Base-by-base conservation (phyloP, 2,329 filamentous ascomycete genomes). In the Cadophora gregata region DNA sequence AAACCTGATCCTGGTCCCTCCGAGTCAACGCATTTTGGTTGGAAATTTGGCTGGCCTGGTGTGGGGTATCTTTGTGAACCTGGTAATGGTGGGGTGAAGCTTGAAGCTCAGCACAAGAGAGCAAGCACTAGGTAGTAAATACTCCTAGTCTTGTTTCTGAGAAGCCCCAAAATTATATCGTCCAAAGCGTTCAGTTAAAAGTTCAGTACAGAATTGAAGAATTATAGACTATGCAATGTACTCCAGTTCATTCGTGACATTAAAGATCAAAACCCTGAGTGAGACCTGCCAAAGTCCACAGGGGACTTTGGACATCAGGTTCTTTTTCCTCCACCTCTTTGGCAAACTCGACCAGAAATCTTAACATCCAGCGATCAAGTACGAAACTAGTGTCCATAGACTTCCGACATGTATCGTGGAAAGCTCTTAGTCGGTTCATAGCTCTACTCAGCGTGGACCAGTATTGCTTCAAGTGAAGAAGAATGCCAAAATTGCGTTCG, bases 401-500 rank as follows among this genome's bases (percentile, higher is more conserved):
- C 42, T 74, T 74, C 31, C 75, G 74, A 67, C 81, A 82, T 19
- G 77, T 79, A 51, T 79, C 75, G 66, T 82, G 81, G 65, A 83
- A 83, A 2, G 77, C 75, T 59, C 77, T 73, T 4, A 83, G 73
- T 0, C 81, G 76, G 12, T 75, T 75, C 68, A 82, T 77, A 68
- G 75, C 76, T 5, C 76, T 69, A 62, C 80, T 79, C 6, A 80
- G 70, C 19, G 75, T 78, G 0, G 80, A 78, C 81, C 82, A 84
- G 64, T 79, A 80, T 3, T 71, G 73, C 31, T 79, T 73, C 29
- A 84, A 69, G 5, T 76, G 71, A 0, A 79, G 77, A 10, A 84
- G 71, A n/a, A 81, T 79, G 66, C 78, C 74, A 65, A 83, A 84
- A 64, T 84, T 84, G n/a, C 75, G 75, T 67, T 81, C 81, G 0